Percentiles rank a stretch among this genome's conserved stretches.
Evolutionary conservation across 1,284 basidiomycete species (phyloP).

Genomic region (Chalciporus sp.): DNA sequence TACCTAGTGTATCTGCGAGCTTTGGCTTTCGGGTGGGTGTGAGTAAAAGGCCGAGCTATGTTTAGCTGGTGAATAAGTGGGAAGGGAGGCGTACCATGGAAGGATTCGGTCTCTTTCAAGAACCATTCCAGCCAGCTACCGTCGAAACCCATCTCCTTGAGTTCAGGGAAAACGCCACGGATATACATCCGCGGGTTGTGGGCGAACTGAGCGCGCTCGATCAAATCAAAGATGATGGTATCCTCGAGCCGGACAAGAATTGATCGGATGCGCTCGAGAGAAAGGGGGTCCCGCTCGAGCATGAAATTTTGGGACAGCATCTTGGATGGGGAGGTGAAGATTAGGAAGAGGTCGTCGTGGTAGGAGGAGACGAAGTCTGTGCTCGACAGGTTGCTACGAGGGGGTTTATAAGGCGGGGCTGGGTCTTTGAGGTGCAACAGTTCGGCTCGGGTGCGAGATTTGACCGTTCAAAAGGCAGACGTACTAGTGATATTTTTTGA

Average conservation of each 20-base stretch:
- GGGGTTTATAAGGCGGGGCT: slow-evolving; percentile 18
- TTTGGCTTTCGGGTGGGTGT: slow-evolving; percentile 64
- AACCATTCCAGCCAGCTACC: slow-evolving; percentile 98
- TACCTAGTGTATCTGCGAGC: slow-evolving; percentile 91
- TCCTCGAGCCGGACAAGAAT: slow-evolving; percentile 93
- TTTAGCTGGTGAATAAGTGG: neutral
- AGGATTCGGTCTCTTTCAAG: slow-evolving; percentile 89
- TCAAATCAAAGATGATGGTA: slow-evolving; percentile 96
- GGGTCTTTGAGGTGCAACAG: neutral
- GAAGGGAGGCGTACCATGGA: slow-evolving; percentile 74
- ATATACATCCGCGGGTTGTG: slow-evolving; percentile 93
- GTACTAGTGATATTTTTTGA: neutral
- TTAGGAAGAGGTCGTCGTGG: slow-evolving; percentile 1
- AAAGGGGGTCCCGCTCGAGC: slow-evolving; percentile 74
- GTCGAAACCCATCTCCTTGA: slow-evolving; percentile 69
- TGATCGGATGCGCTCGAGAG: slow-evolving; percentile 83
- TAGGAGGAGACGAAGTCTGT: neutral
- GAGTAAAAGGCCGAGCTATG: neutral
- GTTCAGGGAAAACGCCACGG: slow-evolving; percentile 76
- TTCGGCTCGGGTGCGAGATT: neutral
- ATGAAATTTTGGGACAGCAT: slow-evolving; percentile 76
- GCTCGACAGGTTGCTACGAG: neutral
- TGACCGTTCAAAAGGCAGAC: no score
- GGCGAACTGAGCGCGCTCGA: slow-evolving; percentile 97
- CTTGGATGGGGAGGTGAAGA: slow-evolving; percentile 6